A percentile compares a stretch with the other conserved stretches of the same genome.
Conservation (phyloP, 768 basidiomycete genomes). For the Panus rudis region DNA sequence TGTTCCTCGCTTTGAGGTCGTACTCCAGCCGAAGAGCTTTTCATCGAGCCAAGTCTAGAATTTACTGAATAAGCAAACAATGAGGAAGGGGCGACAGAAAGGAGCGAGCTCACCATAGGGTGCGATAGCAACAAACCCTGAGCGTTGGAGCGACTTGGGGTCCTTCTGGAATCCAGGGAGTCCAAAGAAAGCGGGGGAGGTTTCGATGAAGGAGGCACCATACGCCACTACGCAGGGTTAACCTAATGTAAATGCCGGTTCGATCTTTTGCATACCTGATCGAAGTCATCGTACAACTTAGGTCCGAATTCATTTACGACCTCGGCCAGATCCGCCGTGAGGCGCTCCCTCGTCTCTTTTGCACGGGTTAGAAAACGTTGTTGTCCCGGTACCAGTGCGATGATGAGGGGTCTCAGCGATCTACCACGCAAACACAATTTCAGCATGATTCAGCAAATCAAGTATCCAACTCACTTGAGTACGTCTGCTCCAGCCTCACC, state of each 20-base stretch:
- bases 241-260: constrained; percentile 4
- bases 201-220: constrained; percentile 73
- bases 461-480: constrained; percentile 75
- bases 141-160: constrained; percentile 68
- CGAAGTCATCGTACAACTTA: constrained; percentile 78
- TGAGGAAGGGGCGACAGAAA: not conserved
- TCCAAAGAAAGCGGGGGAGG: constrained; percentile 70
- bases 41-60: constrained; percentile 80
- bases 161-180: constrained; percentile 65
- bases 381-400: constrained; percentile 84
- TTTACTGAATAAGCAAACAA: constrained; percentile 1
- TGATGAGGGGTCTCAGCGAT: constrained; percentile 84
- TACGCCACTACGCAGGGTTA: constrained; percentile 47
- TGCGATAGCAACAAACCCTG: constrained; percentile 82
- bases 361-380: constrained; percentile 71
- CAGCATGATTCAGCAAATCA: constrained; percentile 1
- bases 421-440: constrained; percentile 36
- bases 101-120: constrained; percentile 58
- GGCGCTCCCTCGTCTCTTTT: constrained; percentile 60
- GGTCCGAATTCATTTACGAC: constrained; percentile 87
- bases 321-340: constrained; percentile 78
- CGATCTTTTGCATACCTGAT: constrained; percentile 44
- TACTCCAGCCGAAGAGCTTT: constrained; percentile 84
- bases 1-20: constrained; percentile 61
- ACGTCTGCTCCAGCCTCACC: constrained; percentile 98